A percentile compares a stretch with the other conserved stretches of the same genome.
Evolutionary conservation across 805 yeast genomes (phyloP).

Genomic region (Wickerhamiella musiphila): DNA sequence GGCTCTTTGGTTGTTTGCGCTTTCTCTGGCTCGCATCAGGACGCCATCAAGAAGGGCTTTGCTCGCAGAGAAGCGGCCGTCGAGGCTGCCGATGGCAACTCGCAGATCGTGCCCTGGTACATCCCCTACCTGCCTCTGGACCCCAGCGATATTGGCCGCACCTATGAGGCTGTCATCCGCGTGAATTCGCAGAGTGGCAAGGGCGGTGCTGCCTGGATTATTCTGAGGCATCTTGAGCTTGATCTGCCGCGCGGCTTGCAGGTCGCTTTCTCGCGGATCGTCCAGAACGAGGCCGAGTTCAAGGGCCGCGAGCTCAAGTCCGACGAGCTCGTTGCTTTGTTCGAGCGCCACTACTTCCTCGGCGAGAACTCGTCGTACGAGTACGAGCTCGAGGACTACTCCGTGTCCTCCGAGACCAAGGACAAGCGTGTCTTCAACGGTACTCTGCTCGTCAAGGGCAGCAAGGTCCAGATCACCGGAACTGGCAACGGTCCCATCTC

Average conservation of each 20-base stretch:
- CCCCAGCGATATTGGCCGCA: slow-evolving; percentile 71
- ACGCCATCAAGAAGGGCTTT: slow-evolving; percentile 75
- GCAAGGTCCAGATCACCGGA: slow-evolving; percentile 31
- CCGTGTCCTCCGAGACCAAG: slow-evolving; percentile 32
- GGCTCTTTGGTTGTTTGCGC: slow-evolving; percentile 74
- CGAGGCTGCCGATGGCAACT: slow-evolving; percentile 19
- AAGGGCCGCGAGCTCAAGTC: slow-evolving; percentile 56
- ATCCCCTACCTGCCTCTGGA: slow-evolving; percentile 73
- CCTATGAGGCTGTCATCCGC: slow-evolving; percentile 82
- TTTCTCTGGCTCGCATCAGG: slow-evolving; percentile 75
- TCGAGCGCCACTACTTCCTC: slow-evolving; percentile 40
- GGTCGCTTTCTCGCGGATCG: slow-evolving; percentile 53
- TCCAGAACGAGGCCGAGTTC: slow-evolving; percentile 51
- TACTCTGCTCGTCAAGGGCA: slow-evolving; percentile 25
- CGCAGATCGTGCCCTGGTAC: slow-evolving; percentile 34
- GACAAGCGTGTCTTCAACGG: slow-evolving; percentile 14
- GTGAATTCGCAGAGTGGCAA: slow-evolving; percentile 80
- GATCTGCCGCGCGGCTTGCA: slow-evolving; percentile 73
- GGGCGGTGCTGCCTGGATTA: slow-evolving; percentile 84
- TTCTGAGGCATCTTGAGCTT: slow-evolving; percentile 53
- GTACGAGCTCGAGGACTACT: slow-evolving; percentile 27
- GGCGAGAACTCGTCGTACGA: slow-evolving; percentile 24
- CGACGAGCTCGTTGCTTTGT: slow-evolving; percentile 45
- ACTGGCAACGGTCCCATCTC: slow-evolving; percentile 74
- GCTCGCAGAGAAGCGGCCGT: slow-evolving; percentile 27